phyloP scores from a whole-genome alignment of 306 rosid genomes.

The Astragalus membranaceus region DNA sequence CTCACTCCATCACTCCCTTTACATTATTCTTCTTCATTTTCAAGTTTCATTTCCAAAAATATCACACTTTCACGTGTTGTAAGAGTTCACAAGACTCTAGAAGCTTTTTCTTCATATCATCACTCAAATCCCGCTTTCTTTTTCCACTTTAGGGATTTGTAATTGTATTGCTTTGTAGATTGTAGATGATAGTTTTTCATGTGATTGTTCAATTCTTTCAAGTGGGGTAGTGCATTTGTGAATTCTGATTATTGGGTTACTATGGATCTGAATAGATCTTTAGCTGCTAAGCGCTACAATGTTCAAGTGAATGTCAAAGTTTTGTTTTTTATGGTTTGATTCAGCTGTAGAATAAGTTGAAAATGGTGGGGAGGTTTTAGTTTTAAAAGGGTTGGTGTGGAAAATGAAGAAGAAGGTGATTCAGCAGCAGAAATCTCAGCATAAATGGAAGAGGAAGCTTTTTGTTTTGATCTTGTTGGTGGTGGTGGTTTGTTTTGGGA shows the following conservation, averaged over 20 bases:
- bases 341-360: conserved; percentile 18
- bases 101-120: conserved; percentile 7
- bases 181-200: conserved; percentile 6
- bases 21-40: conserved; percentile 11
- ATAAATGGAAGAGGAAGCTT: conserved; percentile 75
- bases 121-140: conserved; percentile 28
- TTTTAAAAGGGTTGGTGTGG: conserved; percentile 22
- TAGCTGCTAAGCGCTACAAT: conserved; percentile 2
- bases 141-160: neutral
- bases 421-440: conserved; percentile 57
- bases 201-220: neutral
- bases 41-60: neutral
- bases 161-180: neutral
- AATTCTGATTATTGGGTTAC: conserved; percentile 6
- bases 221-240: neutral
- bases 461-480: conserved; percentile 33
- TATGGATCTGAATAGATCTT: conserved; percentile 52
- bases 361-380: conserved; percentile 35
- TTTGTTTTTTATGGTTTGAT: conserved; percentile 18
- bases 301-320: conserved; percentile 21
- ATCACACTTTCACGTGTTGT: conserved; percentile 8
- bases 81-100: conserved; percentile 27
- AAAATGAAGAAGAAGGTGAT: conserved; percentile 73
- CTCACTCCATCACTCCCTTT: conserved; percentile 3
- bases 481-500: conserved; percentile 61